Evolutionary conservation across 768 basidiomycete genomes (phyloP), one percentile per base, ranked within the genome.

Genomic region (Cantharellus anzutake): DNA sequence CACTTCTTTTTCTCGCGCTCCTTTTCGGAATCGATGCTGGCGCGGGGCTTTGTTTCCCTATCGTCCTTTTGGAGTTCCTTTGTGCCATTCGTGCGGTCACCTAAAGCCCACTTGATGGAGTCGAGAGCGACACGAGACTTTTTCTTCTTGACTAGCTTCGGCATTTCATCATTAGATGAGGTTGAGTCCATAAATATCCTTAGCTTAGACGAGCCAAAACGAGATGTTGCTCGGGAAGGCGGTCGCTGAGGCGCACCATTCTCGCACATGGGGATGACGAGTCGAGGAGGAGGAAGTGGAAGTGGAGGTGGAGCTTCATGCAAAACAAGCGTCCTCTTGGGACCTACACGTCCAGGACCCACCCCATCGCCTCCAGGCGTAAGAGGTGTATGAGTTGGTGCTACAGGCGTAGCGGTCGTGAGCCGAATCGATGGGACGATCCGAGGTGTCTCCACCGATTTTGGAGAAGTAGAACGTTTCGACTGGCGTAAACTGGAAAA

Each of bases 11-110:
- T 29, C 20, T 29, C 20, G 85, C 60, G 59, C 65, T 72, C 73
- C 61, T 70, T 70, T 52, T 72, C 64, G 38, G 52, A 55, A 37
- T 55, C 52, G 11, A 55, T 55, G 35, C 52, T 55, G 11, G 52
- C 1, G 11, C 52, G 52, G 14, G 48, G 20, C 63, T 61, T 35
- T 37, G 57, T 38, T 4, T 59, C 51, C 41, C 63, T 65, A 7
- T 52, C 59, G 59, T 68, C 37, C 7, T 38, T 37, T 34, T 41
- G 56, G 7, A 48, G 61, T 64, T 59, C 61, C 61, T 40, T 63
- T 61, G 29, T 56, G 35, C 44, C 70, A 60, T 83, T 86, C 62
- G 82, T 83, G 4, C 79, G 77, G 58, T 84, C 83, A 0, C 73
- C 76, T 11, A 73, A 66, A 2, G 71, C 78, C 68, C 75, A 77